A percentile compares a stretch with the other conserved stretches of the same genome.
These are phyloP conservation scores for Fraxinus greggii DNA, from an alignment of 305 asterid species.

Conservation along the genomic window DNA sequence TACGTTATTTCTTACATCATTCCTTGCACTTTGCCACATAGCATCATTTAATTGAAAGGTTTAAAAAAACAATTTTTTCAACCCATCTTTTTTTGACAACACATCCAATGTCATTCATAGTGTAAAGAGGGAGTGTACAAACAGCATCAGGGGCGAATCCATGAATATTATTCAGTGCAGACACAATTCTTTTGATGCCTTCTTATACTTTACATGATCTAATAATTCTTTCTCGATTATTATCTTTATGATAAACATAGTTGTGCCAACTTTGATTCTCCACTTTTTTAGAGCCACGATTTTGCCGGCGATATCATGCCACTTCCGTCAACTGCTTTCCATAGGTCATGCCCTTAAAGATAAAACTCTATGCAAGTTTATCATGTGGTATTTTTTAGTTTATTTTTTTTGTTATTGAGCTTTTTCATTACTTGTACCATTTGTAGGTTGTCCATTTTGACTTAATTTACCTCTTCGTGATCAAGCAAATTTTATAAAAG, in stretches of 20 bases:
- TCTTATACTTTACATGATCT: not conserved
- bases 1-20: no score
- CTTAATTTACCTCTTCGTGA: not conserved
- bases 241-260: no score
- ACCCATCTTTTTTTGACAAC: no score
- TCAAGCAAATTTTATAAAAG: no score
- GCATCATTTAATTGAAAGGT: no score
- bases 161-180: not conserved
- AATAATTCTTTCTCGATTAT: not conserved
- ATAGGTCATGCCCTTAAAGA: not conserved
- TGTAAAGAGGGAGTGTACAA: no score
- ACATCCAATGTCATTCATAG: no score
- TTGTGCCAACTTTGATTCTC: not conserved
- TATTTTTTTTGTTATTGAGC: no score
- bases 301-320: not conserved
- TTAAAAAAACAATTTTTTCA: no score
- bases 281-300: not conserved
- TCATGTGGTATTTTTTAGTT: not conserved
- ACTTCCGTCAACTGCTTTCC: not conserved
- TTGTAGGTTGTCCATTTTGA: not conserved
- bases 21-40: no score
- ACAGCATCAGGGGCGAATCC: not conserved
- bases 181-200: not conserved
- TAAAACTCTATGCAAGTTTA: not conserved
- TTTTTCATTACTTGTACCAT: not conserved